Conservation (phyloP, 2,329 filamentous ascomycete genomes). For the Teratosphaeria zuluensis region DNA sequence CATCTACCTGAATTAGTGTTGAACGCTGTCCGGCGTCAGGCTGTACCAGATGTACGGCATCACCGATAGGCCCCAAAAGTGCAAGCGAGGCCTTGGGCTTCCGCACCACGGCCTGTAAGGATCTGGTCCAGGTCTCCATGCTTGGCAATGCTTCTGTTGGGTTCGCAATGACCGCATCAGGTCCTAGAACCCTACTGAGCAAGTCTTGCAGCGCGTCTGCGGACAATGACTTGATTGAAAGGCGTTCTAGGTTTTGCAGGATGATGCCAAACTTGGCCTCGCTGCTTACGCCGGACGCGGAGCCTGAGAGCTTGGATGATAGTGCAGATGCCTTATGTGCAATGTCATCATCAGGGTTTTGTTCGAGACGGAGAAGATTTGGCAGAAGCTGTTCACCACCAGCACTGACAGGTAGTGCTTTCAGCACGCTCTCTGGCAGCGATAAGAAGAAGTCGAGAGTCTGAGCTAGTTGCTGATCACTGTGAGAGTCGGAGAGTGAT, state of each 20-base stretch:
- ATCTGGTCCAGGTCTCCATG: constrained; percentile 51
- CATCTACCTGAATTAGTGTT: constrained; percentile 38
- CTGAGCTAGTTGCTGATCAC: constrained; percentile 4
- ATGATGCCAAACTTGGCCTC: constrained; percentile 40
- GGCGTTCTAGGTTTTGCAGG: constrained; percentile 40
- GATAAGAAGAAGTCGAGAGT: constrained; percentile 30
- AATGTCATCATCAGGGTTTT: constrained; percentile 44
- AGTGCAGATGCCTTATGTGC: constrained; percentile 33
- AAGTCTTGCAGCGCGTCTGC: constrained; percentile 49
- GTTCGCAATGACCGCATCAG: constrained; percentile 10
- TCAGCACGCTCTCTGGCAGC: constrained; percentile 28
- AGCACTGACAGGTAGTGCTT: constrained; percentile 37
- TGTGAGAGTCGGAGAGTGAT: constrained; percentile 27
- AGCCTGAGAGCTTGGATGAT: constrained; percentile 11
- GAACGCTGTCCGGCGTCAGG: constrained; percentile 10
- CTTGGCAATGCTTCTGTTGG: constrained; percentile 19
- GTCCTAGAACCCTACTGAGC: constrained; percentile 39
- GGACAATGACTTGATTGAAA: constrained; percentile 34
- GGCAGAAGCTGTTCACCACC: constrained; percentile 43
- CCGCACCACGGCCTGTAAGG: constrained; percentile 48
- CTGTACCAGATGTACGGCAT: constrained; percentile 56
- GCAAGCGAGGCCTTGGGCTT: constrained; percentile 55
- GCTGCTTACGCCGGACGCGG: constrained; percentile 6
- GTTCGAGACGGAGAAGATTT: constrained; percentile 43
- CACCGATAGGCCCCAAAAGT: constrained; percentile 63